Evolutionary conservation across 306 rosid genomes (phyloP).

Genomic region (Echinosophora koreensis): DNA sequence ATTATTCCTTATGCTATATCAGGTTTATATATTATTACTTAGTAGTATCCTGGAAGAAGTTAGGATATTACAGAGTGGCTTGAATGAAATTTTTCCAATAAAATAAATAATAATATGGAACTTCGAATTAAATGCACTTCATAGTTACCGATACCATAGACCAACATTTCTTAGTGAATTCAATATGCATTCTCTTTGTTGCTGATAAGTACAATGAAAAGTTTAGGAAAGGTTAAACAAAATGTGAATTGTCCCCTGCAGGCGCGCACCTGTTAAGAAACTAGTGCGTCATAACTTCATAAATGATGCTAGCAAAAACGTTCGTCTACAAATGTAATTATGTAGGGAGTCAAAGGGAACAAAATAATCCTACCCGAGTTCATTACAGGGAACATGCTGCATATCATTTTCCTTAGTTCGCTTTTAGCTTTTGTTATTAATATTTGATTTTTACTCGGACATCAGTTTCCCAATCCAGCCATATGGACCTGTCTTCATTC

Average conservation of each 20-base stretch:
- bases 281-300: too few relatives aligned
- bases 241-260: neutral
- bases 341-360: slow-evolving; percentile 19
- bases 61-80: too few relatives aligned
- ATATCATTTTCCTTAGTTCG: slow-evolving; percentile 34
- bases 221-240: neutral
- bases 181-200: slow-evolving; percentile 1
- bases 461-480: slow-evolving; percentile 12
- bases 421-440: slow-evolving; percentile 23
- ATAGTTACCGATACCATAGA: too few relatives aligned
- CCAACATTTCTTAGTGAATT: neutral
- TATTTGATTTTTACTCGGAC: slow-evolving; percentile 36
- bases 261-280: neutral
- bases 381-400: slow-evolving; percentile 40
- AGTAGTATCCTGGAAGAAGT: too few relatives aligned
- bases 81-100: too few relatives aligned
- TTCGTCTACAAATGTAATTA: slow-evolving; percentile 9
- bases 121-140: too few relatives aligned
- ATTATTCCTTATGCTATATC: too few relatives aligned
- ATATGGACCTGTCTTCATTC: slow-evolving; percentile 32
- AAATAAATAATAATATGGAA: neutral
- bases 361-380: slow-evolving; percentile 40
- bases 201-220: neutral
- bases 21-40: too few relatives aligned
- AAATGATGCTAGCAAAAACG: too few relatives aligned